These are phyloP conservation scores for Phytophthora colocasiae DNA, from an alignment of 352 stramenopile species.

Conservation along the genomic window DNA sequence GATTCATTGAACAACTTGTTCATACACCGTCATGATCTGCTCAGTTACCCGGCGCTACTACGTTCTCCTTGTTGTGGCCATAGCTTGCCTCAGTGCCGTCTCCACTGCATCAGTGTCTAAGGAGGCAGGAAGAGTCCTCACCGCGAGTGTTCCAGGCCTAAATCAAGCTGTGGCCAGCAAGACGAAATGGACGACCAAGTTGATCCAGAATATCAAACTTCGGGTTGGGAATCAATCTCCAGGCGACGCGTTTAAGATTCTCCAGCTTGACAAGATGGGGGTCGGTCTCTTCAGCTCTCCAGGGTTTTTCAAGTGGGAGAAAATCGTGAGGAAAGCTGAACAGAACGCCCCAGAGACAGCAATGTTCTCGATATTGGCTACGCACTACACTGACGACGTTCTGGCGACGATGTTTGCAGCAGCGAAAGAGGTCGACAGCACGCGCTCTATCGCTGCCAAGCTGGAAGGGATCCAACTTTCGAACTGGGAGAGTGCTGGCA, in stretches of 20 bases:
- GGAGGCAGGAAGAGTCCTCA: no score
- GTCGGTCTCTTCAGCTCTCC: not conserved
- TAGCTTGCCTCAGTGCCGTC: no score
- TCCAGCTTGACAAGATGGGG: not conserved
- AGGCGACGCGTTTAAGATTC: not conserved
- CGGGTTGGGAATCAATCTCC: not conserved
- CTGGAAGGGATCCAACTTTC: slow-evolving; percentile 1
- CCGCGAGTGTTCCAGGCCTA: no score
- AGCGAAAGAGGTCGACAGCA: not conserved
- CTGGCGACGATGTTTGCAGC: slow-evolving; percentile 8
- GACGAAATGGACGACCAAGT: not conserved
- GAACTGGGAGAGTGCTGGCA: not conserved
- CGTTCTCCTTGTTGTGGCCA: no score
- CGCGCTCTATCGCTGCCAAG: not conserved
- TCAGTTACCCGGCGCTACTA: no score
- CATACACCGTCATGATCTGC: no score
- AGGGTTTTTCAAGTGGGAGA: not conserved
- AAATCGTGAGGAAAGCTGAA: not conserved
- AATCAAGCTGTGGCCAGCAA: no score
- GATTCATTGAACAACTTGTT: no score
- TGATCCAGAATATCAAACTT: not conserved
- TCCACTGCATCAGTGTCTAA: no score
- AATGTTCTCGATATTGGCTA: not conserved
- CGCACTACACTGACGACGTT: slow-evolving; percentile 1
- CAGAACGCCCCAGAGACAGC: not conserved